phyloP scores from a whole-genome alignment of 495 filamentous ascomycete genomes.

The Evernia prunastri region DNA sequence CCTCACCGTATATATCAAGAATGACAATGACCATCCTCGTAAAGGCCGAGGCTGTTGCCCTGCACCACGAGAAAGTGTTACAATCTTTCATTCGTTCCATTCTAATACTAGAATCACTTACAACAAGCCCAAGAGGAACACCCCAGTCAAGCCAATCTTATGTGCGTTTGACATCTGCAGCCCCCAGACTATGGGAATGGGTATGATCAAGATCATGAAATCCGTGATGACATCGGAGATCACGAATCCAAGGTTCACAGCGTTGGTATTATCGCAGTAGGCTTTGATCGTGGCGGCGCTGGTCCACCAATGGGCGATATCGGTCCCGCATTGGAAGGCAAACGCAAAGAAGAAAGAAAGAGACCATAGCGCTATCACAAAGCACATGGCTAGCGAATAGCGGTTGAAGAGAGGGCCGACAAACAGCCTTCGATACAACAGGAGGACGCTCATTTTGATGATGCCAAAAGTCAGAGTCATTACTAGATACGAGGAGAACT shows the following conservation, averaged over 20 bases:
- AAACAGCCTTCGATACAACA: slow-evolving; percentile 9
- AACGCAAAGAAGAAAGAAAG: slow-evolving; percentile 10
- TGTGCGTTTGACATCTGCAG: slow-evolving; percentile 2
- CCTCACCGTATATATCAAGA: background rate
- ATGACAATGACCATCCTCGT: background rate
- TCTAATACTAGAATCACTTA: background rate
- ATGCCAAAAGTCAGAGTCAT: slow-evolving; percentile 2
- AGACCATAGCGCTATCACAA: slow-evolving; percentile 9
- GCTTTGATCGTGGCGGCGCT: background rate
- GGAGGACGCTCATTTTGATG: slow-evolving; percentile 7
- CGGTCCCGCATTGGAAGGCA: slow-evolving; percentile 9
- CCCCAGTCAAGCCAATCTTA: background rate
- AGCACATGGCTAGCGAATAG: slow-evolving; percentile 6
- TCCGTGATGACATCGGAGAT: slow-evolving; percentile 14
- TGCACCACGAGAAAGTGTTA: too few species aligned
- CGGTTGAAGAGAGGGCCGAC: slow-evolving; percentile 1
- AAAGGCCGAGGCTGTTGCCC: background rate
- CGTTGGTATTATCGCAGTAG: slow-evolving; percentile 12
- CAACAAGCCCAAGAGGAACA: slow-evolving; percentile 6
- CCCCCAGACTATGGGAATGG: slow-evolving; percentile 4
- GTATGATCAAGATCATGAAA: slow-evolving; percentile 1
- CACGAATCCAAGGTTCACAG: slow-evolving; percentile 1
- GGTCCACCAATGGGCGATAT: slow-evolving; percentile 4
- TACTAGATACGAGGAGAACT: background rate
- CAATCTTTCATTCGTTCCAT: background rate